Conservation (phyloP, 176 grass and related monocot species). For the Coix lacrymajobi region DNA sequence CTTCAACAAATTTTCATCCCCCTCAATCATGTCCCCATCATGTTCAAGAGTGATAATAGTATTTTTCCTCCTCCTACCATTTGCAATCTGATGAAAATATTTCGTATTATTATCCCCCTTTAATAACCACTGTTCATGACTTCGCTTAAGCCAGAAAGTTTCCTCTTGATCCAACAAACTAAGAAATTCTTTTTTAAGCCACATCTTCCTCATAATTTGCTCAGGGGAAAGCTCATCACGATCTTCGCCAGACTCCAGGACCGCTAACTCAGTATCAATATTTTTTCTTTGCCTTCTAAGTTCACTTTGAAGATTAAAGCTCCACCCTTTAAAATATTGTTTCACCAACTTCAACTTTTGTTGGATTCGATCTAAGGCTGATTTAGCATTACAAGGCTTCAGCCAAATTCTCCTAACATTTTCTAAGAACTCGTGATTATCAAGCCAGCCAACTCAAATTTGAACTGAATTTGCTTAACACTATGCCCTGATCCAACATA, state of each 20-base stretch:
- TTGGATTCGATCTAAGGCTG: not conserved
- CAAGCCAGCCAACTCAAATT: not conserved
- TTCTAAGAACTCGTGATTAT: no score
- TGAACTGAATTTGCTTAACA: no score
- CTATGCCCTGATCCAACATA: no score
- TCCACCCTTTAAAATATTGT: not conserved
- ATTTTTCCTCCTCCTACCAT: not conserved
- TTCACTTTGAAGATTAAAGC: not conserved
- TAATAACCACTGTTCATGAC: accelerated
- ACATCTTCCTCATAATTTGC: no score
- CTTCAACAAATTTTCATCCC: accelerated
- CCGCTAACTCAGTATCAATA: no score
- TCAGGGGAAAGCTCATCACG: no score
- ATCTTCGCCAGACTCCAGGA: no score
- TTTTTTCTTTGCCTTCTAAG: no score
- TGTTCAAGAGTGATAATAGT: accelerated
- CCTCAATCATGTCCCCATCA: accelerated
- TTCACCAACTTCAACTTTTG: not conserved
- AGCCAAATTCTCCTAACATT: no score
- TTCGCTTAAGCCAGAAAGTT: not conserved
- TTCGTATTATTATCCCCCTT: not conserved
- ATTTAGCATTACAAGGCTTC: not conserved
- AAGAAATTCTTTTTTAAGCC: no score
- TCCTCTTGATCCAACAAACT: not conserved
- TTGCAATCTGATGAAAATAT: not conserved